phyloP scores from a whole-genome alignment of 1,139 yeast genomes.

The Nakaseomyces kungkrabaensis region DNA sequence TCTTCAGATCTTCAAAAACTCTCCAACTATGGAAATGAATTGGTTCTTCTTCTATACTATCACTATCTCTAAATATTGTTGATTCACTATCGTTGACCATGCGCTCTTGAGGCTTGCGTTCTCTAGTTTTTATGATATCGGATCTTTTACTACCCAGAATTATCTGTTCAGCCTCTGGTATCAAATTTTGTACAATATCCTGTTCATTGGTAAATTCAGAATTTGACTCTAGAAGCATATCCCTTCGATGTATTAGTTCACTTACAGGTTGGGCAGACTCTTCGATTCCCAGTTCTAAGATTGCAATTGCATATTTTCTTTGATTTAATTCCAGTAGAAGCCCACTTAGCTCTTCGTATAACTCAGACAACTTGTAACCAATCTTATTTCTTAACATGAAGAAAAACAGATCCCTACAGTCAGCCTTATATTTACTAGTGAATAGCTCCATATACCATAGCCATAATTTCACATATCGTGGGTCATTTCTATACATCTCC shows the following conservation, averaged over 20 bases:
- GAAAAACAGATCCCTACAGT: slow-evolving; percentile 46
- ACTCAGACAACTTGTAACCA: slow-evolving; percentile 56
- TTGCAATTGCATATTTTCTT: slow-evolving; percentile 49
- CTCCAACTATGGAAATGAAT: slow-evolving; percentile 32
- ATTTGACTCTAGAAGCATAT: not conserved
- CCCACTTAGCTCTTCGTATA: slow-evolving; percentile 71
- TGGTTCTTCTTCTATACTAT: not conserved
- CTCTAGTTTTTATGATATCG: not conserved
- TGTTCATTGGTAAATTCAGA: too few species aligned
- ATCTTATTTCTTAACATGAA: slow-evolving; percentile 66
- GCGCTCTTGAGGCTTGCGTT: not conserved
- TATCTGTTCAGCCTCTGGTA: slow-evolving; percentile 6
- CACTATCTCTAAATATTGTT: not conserved
- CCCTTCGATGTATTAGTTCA: slow-evolving; percentile 41
- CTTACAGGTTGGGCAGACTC: slow-evolving; percentile 53
- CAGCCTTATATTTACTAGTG: slow-evolving; percentile 4
- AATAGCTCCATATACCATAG: slow-evolving; percentile 28
- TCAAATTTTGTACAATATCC: slow-evolving; percentile 37
- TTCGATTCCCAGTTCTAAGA: slow-evolving; percentile 53
- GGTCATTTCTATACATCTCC: slow-evolving; percentile 64
- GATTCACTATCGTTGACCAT: too few species aligned
- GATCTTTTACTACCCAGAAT: not conserved
- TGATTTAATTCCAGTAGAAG: slow-evolving; percentile 44
- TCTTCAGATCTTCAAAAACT: slow-evolving; percentile 41
- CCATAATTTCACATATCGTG: slow-evolving; percentile 76